Evolutionary conservation across 192 early-diverging fungal genomes (phyloP), one percentile per base, ranked within the genome.

Genomic region (Backusella macrospora): DNA sequence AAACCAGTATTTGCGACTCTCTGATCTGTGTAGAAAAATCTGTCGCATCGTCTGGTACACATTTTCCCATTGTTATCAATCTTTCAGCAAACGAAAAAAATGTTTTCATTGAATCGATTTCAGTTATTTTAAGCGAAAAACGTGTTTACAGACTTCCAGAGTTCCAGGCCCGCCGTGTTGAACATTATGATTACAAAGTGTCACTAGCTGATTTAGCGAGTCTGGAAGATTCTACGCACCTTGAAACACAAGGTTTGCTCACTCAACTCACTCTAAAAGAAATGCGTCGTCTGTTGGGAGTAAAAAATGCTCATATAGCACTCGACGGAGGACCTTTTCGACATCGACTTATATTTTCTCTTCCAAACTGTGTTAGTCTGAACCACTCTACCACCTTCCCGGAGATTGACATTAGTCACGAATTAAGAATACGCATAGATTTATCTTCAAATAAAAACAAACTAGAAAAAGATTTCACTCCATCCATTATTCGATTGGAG

Each of bases 111-210:
- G 77, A 78, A 55, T 70, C 67, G 5, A 18, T 78, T 0, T 78
- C 77, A 0, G 72, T 73, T 4, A 62, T 78, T 12, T 59, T 78
- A 37, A 64, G 23, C 21, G 77, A 78, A 63, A 38, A 48, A 14
- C 72, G 77, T 0, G 42, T 71, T 8, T 78, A 78, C 26, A 72
- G 72, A 40, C 47, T 78, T 5, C 77, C 77, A 21, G 77, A 78
- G 21, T 73, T 65, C 18, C 45, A 74, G 16, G 77, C 68, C 14
- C 26, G 68, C 1, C 72, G 77, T 12, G n/a, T 38, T 44, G 76
- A 78, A 42, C 29, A 68, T 0, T 42, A 75, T 62, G 67, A 75
- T 40, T 69, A 52, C 46, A 67, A 68, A 40, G 34, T 75, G 12
- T 34, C 43, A 39, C 12, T 75, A 21, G 38, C 5, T 52, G 26